Evolutionary conservation across 1,284 basidiomycete species (phyloP), one percentile per base, ranked within the genome.

Genomic region (Trametes versicolor): DNA sequence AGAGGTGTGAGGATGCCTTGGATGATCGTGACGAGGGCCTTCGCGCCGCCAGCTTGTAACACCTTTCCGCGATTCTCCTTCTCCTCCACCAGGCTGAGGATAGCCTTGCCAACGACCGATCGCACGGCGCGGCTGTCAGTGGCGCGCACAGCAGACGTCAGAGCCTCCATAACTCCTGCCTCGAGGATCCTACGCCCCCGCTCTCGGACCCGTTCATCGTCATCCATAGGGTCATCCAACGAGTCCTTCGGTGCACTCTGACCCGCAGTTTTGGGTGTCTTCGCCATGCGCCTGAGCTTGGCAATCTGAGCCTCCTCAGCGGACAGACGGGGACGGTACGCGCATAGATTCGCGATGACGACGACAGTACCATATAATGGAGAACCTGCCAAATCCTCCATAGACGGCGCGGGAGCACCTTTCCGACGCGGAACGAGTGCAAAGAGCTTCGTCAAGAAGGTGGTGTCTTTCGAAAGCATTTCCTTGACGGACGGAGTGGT

Each of bases 11-110:
- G 70, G 9, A 77, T 69, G 8, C 74, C 72, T 62, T 80, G 73
- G 73, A 94, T 89, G 57, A 97, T 85, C 5, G 80, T 80, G 32
- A 86, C 81, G 48, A 97, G 80, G 1, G 90, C 85, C 71, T 91
- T 94, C 17, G 88, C 88, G 0, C 94, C 96, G 41, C 97, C 97
- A 55, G 88, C 87, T 73, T 94, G 94, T 32, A 99, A 80, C 19
- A 98, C 87, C 62, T 83, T 83, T 5, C 95, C 92, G 71, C 97
- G 85, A 64, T 92, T 89, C 7, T 86, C 84, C 70, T 89, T 88
- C 70, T 94, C 91, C 70, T 95, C 92, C 13, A 93, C 84, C 37
- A 98, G 81, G 67, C 84, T 87, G 54, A 96, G 81, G 57, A 94
- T 80, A 13, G 91, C 81, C 64, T 85, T 87, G 2, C 84, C 82